phyloP scores from a whole-genome alignment of 495 filamentous ascomycete species.

The Tuber aestivum region DNA sequence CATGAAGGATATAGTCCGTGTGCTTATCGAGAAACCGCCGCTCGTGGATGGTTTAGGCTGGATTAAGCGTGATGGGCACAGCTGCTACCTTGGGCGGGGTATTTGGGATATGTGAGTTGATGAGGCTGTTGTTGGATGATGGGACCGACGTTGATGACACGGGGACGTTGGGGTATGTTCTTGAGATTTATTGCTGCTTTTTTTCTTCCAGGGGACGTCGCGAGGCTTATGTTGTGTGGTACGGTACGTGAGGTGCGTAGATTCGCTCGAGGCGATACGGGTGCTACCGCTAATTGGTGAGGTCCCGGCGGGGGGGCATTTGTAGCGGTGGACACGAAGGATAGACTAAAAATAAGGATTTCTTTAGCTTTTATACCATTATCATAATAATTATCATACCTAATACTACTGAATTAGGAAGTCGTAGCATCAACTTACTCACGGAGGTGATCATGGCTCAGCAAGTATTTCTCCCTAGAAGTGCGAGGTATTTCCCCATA shows the following conservation, averaged over 20 bases:
- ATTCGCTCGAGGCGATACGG: not conserved
- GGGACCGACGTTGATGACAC: not conserved
- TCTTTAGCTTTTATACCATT: not conserved
- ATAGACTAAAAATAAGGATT: not conserved
- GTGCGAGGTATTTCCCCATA: not conserved
- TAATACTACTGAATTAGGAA: not conserved
- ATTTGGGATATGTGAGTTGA: not conserved
- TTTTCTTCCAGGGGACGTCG: not conserved
- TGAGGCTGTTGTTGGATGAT: not conserved
- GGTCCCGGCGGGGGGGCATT: not conserved
- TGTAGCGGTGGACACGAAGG: not conserved
- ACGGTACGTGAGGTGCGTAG: not conserved
- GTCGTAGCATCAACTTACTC: not conserved
- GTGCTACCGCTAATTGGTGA: not conserved
- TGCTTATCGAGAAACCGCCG: not conserved
- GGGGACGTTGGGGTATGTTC: not conserved
- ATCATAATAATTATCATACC: not conserved
- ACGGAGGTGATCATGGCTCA: not conserved
- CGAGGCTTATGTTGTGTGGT: not conserved
- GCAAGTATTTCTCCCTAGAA: not conserved
- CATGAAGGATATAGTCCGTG: not conserved
- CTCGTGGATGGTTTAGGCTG: not conserved
- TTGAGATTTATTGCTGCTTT: not conserved
- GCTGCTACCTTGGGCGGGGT: not conserved
- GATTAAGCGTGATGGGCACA: not conserved